Evolutionary conservation across 2,329 filamentous ascomycete genomes (phyloP), one percentile per base, ranked within the genome.

Genomic region (Lasiodiplodia sp.): DNA sequence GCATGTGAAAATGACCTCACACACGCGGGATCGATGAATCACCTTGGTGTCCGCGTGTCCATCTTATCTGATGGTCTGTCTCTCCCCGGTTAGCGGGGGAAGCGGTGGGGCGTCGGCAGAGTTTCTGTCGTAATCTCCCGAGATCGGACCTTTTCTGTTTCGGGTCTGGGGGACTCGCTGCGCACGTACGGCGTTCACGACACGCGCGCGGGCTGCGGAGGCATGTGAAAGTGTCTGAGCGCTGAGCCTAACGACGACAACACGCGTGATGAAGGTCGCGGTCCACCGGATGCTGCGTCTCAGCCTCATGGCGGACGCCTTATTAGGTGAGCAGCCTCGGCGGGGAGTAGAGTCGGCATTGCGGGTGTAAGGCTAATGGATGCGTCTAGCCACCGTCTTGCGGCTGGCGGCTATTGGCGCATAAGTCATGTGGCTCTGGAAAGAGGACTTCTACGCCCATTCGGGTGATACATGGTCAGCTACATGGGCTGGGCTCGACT

Each of bases 1-100:
- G 31, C 58, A 63, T 63, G 58, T 63, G 58, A 63, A 63, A 44
- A 63, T 63, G 58, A 63, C 58, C 37, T 49, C 40, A 62, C 23
- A 62, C 57, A 18, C 18, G 8, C 16, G 14, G 18, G 6, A 18
- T 18, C 40, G 40, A 44, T 40, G 38, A 25, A 49, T 16, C 57
- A 63, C 58, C 58, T 16, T 63, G 58, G 25, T 63, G 58, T 63
- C 58, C 58, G 57, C 23, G 57, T 60, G 57, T 7, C 11, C 53
- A 60, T 60, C 57, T 60, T 60, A 60, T 60, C 57, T 60, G 44
- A 47, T 47, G 44, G 44, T 4, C 7, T 21, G 44, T 8, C 44
- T 47, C 21, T 47, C 44, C 44, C 44, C n/a, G 18, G 44, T n/a
- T 11, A n/a, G 6, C 11, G 44, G 40, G 16, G 28, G 6, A 28